These are phyloP conservation scores for Plantago rigida DNA, from an alignment of 305 asterid species.

Conservation along the genomic window DNA sequence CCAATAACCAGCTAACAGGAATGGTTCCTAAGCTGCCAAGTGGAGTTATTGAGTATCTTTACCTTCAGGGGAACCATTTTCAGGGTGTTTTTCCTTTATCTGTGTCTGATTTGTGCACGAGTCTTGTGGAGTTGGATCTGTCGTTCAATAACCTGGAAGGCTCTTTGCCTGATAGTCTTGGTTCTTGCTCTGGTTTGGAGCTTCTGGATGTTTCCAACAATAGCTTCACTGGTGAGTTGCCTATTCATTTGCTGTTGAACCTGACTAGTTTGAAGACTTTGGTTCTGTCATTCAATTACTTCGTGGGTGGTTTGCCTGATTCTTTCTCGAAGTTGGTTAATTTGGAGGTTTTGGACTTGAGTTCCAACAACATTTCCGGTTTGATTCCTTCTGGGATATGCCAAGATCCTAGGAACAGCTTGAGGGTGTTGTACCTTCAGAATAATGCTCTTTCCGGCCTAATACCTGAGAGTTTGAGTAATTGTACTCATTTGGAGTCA, in stretches of 20 bases:
- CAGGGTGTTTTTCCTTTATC: conserved; percentile 44
- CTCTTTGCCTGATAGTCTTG: conserved; percentile 48
- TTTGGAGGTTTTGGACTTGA: conserved; percentile 70
- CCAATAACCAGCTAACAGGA: conserved; percentile 57
- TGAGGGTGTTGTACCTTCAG: conserved; percentile 66
- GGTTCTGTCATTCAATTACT: conserved; percentile 57
- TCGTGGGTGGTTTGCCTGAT: conserved; percentile 56
- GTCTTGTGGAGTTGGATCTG: conserved; percentile 56
- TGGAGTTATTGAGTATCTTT: conserved; percentile 47
- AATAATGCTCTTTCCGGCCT: conserved; percentile 48
- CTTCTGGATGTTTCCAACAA: conserved; percentile 59
- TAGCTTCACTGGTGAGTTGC: conserved; percentile 69
- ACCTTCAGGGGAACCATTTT: conserved; percentile 46
- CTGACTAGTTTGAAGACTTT: conserved; percentile 51
- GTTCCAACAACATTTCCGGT: conserved; percentile 72
- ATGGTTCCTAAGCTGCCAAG: conserved; percentile 41
- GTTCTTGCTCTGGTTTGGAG: conserved; percentile 50
- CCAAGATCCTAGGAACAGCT: conserved; percentile 41
- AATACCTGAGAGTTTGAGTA: conserved; percentile 50
- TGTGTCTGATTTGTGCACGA: conserved; percentile 49
- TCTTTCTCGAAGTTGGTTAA: conserved; percentile 45
- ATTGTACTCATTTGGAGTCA: conserved; percentile 46
- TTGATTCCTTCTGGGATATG: conserved; percentile 63
- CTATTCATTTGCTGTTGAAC: conserved; percentile 46
- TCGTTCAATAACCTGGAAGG: conserved; percentile 65